Conservation (phyloP, 345 rosid species). For the Clarkia xantiana region DNA sequence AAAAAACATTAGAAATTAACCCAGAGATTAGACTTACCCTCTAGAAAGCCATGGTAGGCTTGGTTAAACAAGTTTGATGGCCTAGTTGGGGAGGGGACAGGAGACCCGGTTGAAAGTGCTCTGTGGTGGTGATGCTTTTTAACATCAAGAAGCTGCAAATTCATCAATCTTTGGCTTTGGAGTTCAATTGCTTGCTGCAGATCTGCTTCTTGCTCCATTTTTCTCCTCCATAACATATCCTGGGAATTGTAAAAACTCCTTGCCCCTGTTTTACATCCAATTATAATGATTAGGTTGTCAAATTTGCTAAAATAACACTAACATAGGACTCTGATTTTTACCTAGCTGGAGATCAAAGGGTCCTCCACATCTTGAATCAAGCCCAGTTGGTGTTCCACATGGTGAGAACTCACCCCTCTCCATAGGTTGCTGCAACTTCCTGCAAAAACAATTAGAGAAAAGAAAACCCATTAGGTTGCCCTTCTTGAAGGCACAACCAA, state of each 20-base stretch:
- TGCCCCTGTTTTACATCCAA: constrained; percentile 26
- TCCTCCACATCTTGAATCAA: constrained; percentile 48
- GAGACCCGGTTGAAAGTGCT: constrained; percentile 53
- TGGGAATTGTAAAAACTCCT: constrained; percentile 51
- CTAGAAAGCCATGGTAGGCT: constrained; percentile 14
- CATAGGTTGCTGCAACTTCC: constrained; percentile 35
- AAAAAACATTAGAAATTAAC: too few species aligned
- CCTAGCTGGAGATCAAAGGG: constrained; percentile 43
- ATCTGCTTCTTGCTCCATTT: constrained; percentile 61
- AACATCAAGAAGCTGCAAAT: constrained; percentile 66
- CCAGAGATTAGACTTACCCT: constrained; percentile 14
- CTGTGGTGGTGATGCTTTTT: constrained; percentile 62
- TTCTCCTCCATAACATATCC: constrained; percentile 63
- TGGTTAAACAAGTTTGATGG: constrained; percentile 43
- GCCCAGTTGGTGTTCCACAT: constrained; percentile 52
- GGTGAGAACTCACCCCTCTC: constrained; percentile 56
- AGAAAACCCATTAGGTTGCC: not conserved
- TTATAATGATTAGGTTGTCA: not conserved
- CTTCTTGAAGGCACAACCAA: not conserved
- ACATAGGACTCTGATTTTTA: constrained; percentile 5
- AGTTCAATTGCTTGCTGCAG: constrained; percentile 61
- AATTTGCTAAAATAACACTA: too few species aligned
- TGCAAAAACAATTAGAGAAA: constrained; percentile 9
- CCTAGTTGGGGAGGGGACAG: constrained; percentile 39
- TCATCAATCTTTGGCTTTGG: constrained; percentile 66